Evolutionary conservation across 768 basidiomycete genomes (phyloP), one percentile per base, ranked within the genome.

Genomic region (Tricholoma furcatifolium): DNA sequence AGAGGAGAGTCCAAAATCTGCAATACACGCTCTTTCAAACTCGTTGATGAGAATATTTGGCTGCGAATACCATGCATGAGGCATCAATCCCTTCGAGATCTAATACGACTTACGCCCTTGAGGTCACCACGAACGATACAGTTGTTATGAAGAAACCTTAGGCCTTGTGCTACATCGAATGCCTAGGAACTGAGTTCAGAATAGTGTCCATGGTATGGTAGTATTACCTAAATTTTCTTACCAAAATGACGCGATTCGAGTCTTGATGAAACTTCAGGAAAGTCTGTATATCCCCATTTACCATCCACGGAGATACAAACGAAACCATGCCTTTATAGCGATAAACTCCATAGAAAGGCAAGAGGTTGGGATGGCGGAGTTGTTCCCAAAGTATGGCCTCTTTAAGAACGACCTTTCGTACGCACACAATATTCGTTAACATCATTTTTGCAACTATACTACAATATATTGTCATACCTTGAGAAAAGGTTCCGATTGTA

Each of bases 271-370:
- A 10, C 30, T 39, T 39, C 0, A 54, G 23, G n/a, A 41, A 54
- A n/a, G 38, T 5, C 6, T 15, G 11, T 3, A 54, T 36, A 24
- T 54, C 24, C 8, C 53, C 47, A 7, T 48, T 43, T 6, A 21
- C 27, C 47, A 54, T 54, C 53, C 53, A 54, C 10, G 47, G 47
- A 6, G 53, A 10, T 4, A 54, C 42, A 24, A 54, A 43, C 10
- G 21, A 49, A 11, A 48, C 18, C 17, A n/a, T 34, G 14, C 42
- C 17, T n/a, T 20, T n/a, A 21, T 36, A 48, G 24, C 23, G 51
- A 34, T 42, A 30, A 23, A 54, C 31, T 6, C 53, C 53, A 20
- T 39, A 15, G 20, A 54, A 45, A 1, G 20, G 43, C 7, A 51
- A 35, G 17, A 51, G 35, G 21, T 51, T 51, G 21, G 20, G 50